Evolutionary conservation across 352 stramenopile genomes (phyloP).

Genomic region (Discostella stelligera): DNA sequence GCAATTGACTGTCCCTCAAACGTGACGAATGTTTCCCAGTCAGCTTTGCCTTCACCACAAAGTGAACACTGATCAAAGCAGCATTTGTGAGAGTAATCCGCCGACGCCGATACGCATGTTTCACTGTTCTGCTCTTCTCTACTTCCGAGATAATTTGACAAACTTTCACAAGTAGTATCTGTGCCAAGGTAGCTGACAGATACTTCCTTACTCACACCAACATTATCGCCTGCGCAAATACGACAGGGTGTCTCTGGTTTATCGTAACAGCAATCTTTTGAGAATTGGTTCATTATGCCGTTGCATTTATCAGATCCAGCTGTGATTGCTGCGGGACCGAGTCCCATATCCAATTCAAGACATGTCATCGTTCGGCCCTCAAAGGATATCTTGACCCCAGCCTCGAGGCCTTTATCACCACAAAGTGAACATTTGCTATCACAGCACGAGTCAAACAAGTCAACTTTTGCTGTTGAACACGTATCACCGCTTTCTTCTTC

Average conservation of each 20-base stretch:
- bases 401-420: slow-evolving; percentile 48
- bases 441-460: slow-evolving; percentile 55
- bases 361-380: slow-evolving; percentile 53
- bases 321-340: slow-evolving; percentile 42
- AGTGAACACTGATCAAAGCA: slow-evolving; percentile 58
- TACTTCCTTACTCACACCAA: slow-evolving; percentile 41
- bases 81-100: slow-evolving; percentile 46
- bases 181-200: slow-evolving; percentile 52
- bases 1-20: slow-evolving; percentile 53
- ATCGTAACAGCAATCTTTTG: slow-evolving; percentile 48
- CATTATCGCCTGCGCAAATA: slow-evolving; percentile 42
- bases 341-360: slow-evolving; percentile 54
- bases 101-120: slow-evolving; percentile 36
- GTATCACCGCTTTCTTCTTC: slow-evolving; percentile 46
- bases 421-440: slow-evolving; percentile 57
- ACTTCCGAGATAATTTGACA: slow-evolving; percentile 59
- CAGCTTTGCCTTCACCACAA: slow-evolving; percentile 53
- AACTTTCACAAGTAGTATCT: slow-evolving; percentile 54
- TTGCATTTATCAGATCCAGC: slow-evolving; percentile 43
- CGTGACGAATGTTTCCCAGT: slow-evolving; percentile 60
- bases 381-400: slow-evolving; percentile 56
- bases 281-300: slow-evolving; percentile 28
- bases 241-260: slow-evolving; percentile 52
- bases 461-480: slow-evolving; percentile 30
- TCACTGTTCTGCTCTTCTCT: slow-evolving; percentile 52